phyloP scores from a whole-genome alignment of 2,329 filamentous ascomycete genomes.

The Trichophyton rubrum region DNA sequence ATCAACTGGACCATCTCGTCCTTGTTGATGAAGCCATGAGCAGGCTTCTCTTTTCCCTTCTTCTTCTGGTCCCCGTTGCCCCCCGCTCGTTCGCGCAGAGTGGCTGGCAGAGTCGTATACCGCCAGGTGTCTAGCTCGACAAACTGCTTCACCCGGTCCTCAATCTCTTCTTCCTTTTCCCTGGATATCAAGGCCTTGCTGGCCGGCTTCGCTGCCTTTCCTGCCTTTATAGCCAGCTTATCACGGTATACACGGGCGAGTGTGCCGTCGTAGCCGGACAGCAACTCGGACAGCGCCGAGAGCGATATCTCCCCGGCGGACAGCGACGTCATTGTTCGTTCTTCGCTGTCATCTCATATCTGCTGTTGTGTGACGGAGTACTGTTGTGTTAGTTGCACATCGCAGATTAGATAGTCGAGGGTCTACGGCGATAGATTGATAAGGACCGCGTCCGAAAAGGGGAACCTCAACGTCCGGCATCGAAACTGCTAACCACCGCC shows the following conservation, averaged over 20 bases:
- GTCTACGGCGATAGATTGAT: neutral
- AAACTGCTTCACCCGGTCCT: conserved; percentile 19
- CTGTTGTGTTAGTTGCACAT: no score
- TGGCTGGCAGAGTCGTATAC: conserved; percentile 24
- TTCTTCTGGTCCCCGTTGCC: neutral
- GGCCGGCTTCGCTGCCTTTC: neutral
- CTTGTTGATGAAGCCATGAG: conserved; percentile 19
- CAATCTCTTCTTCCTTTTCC: conserved; percentile 2
- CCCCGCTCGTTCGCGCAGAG: conserved; percentile 13
- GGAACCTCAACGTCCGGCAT: no score
- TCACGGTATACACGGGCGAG: conserved; percentile 14
- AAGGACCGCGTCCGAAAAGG: no score
- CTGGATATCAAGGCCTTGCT: neutral
- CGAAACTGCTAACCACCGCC: no score
- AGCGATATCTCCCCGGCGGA: conserved; percentile 9
- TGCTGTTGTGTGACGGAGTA: no score
- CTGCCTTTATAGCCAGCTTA: conserved; percentile 14
- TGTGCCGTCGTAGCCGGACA: conserved; percentile 15
- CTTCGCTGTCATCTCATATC: no score
- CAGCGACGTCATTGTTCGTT: neutral
- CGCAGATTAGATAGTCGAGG: neutral
- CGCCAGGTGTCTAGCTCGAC: conserved; percentile 27
- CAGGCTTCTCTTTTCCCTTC: conserved; percentile 7
- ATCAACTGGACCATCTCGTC: conserved; percentile 28
- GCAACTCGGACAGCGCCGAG: conserved; percentile 8